Evolutionary conservation across 2,329 filamentous ascomycete species (phyloP), one percentile per base, ranked within the genome.

Genomic region (Septoria petroselini): DNA sequence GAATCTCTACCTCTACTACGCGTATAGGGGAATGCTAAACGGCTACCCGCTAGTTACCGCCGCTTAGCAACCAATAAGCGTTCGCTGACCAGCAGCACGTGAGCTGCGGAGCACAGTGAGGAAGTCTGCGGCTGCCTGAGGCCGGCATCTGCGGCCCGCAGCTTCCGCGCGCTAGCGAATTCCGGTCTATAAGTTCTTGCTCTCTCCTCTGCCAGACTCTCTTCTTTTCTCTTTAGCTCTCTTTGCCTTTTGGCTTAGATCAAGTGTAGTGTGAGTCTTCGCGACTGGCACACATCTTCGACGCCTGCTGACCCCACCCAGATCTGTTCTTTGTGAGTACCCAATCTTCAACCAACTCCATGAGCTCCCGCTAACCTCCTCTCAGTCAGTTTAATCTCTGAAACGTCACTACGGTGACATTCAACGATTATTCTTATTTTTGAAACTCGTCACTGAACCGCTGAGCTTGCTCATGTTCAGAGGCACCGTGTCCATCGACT

Each of bases 161-260:
- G n/a, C n/a, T n/a, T n/a, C n/a, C 23, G 23, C 23, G 23, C 23
- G 23, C 23, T 27, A 27, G 23, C 9, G 23, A 27, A 5, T 27
- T 27, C 5, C 23, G 9, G 23, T 27, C 5, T 9, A 5, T 27
- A 39, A 39, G 4, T 39, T 7, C 21, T n/a, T n/a, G 12, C 41
- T 21, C 5, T 23, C 21, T 9, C 50, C 29, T 33, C 31, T 35
- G 25, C 8, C 34, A 23, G n/a, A 23, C 31, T n/a, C 34, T 47
- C 17, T 29, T 40, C 45, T 41, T 48, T 23, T 41, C 34, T 41
- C 45, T 41, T 38, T 30, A 48, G 35, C 45, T 27, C 34, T 48
- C 45, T 48, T 35, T 50, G 38, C 47, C 47, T 43, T 37, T 30
- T 44, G 47, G 47, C 47, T 50, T 44, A 38, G 50, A 53, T 50